A percentile compares a stretch with the other conserved stretches of the same genome.
Evolutionary conservation across 257 asterid species (phyloP).

Genomic region (Nicotiana obtusifolia): DNA sequence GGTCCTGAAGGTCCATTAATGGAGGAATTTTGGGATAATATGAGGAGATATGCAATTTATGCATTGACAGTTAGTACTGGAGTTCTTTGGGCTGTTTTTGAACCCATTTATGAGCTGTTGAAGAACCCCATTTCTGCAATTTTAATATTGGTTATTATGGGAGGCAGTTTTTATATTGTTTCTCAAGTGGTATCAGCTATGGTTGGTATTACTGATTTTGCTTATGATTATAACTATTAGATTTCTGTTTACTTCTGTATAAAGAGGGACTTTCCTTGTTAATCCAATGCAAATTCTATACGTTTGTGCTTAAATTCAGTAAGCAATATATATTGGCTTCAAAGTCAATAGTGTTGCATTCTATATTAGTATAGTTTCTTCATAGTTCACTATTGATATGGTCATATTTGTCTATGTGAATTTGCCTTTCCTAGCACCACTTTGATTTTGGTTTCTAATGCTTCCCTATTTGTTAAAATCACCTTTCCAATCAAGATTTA

Average conservation of each 20-base stretch:
- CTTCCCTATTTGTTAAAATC: not conserved
- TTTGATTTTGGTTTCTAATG: not conserved
- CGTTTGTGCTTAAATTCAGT: not conserved
- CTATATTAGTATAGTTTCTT: not conserved
- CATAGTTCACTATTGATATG: not conserved
- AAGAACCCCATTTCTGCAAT: slow-evolving; percentile 84
- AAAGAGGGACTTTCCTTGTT: not conserved
- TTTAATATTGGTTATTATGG: slow-evolving; percentile 46
- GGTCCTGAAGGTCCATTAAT: slow-evolving; percentile 89
- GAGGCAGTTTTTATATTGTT: slow-evolving; percentile 55
- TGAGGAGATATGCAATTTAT: slow-evolving; percentile 85
- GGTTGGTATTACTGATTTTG: slow-evolving; percentile 87
- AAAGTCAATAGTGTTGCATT: not conserved
- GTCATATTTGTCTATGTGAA: too few relatives aligned
- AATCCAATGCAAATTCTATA: too few relatives aligned
- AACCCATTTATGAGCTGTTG: slow-evolving; percentile 67
- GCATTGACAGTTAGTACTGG: slow-evolving; percentile 92
- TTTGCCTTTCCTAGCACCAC: too few relatives aligned
- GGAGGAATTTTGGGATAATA: slow-evolving; percentile 97
- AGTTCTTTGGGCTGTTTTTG: slow-evolving; percentile 45
- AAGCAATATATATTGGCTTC: not conserved
- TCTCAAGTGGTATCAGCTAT: slow-evolving; percentile 85
- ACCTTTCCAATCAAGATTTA: not conserved
- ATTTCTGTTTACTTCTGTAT: not conserved
- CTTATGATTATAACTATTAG: slow-evolving; percentile 58